These are phyloP conservation scores for Ogataea parapolymorpha DNA, from an alignment of 805 yeast species.

Conservation along the genomic window DNA sequence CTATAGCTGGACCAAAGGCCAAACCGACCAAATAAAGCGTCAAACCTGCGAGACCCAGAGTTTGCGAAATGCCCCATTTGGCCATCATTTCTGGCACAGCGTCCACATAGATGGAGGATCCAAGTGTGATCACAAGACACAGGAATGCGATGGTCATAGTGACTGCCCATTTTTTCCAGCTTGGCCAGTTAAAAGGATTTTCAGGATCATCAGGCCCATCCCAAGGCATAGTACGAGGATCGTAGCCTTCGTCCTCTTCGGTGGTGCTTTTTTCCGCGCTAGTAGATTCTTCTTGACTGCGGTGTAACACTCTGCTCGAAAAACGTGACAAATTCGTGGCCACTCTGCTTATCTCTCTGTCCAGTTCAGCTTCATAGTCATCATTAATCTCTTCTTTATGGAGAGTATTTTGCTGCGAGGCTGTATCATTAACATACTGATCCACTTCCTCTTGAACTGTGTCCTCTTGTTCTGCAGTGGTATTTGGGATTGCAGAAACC, in stretches of 20 bases:
- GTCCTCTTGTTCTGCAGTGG: background rate
- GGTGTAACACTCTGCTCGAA: constrained; percentile 15
- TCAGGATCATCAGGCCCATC: constrained; percentile 59
- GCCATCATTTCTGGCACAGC: constrained; percentile 54
- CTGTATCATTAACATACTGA: background rate
- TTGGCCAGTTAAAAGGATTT: constrained; percentile 69
- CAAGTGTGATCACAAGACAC: constrained; percentile 70
- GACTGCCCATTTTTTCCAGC: constrained; percentile 57
- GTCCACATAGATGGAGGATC: constrained; percentile 68
- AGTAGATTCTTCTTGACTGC: constrained; percentile 11
- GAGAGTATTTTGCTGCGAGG: constrained; percentile 11
- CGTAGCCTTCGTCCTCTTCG: constrained; percentile 27
- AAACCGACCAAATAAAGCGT: constrained; percentile 70
- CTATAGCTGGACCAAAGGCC: constrained; percentile 65
- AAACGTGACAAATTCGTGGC: constrained; percentile 20
- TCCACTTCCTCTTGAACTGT: background rate
- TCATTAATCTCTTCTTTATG: constrained; percentile 14
- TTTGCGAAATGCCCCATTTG: constrained; percentile 52
- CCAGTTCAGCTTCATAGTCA: constrained; percentile 23
- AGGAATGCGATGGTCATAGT: constrained; percentile 63
- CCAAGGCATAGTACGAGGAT: constrained; percentile 49
- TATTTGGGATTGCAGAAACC: background rate
- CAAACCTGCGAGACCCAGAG: constrained; percentile 62
- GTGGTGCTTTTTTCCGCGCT: background rate
- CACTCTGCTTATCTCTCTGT: constrained; percentile 22